Evolutionary conservation across 1,284 basidiomycete genomes (phyloP).

Genomic region (Trichosporon coremiiforme): DNA sequence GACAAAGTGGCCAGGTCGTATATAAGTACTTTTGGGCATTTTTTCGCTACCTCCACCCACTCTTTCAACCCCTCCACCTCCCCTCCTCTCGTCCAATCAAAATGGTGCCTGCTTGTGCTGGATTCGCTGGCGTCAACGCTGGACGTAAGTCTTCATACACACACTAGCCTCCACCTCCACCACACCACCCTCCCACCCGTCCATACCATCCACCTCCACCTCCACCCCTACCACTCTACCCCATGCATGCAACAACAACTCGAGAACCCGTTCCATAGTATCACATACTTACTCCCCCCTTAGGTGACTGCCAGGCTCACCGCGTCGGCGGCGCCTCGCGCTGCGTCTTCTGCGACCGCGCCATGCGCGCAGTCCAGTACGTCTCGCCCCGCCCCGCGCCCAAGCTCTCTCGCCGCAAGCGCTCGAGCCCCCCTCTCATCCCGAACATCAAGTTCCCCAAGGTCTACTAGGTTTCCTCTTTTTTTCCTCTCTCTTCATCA

Average conservation of each 20-base stretch:
- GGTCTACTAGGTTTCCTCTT: constrained; percentile 15
- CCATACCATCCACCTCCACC: constrained; percentile 14
- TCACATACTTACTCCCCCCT: constrained; percentile 12
- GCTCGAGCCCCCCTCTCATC: constrained; percentile 12
- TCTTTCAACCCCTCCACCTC: not conserved
- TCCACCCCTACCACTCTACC: not conserved
- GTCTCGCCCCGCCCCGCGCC: constrained; percentile 14
- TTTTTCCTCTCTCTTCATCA: not conserved
- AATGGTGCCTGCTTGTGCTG: constrained; percentile 21
- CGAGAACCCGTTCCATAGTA: not conserved
- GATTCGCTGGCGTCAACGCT: constrained; percentile 19
- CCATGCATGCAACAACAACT: not conserved
- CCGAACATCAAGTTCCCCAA: constrained; percentile 19
- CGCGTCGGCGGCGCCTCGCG: constrained; percentile 13
- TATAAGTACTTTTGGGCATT: not conserved
- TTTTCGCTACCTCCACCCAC: constrained; percentile 20
- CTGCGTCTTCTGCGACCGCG: constrained; percentile 13
- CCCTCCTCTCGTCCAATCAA: constrained; percentile 16
- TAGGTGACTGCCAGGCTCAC: constrained; percentile 18
- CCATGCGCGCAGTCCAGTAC: constrained; percentile 15
- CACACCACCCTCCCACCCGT: constrained; percentile 6
- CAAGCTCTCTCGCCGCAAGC: constrained; percentile 16
- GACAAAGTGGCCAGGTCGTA: not conserved
- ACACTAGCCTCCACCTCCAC: not conserved
- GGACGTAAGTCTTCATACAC: constrained; percentile 12